Percentiles rank a stretch among this genome's conserved stretches.
phyloP scores from a whole-genome alignment of 345 rosid species.

The Carallia brachiata region DNA sequence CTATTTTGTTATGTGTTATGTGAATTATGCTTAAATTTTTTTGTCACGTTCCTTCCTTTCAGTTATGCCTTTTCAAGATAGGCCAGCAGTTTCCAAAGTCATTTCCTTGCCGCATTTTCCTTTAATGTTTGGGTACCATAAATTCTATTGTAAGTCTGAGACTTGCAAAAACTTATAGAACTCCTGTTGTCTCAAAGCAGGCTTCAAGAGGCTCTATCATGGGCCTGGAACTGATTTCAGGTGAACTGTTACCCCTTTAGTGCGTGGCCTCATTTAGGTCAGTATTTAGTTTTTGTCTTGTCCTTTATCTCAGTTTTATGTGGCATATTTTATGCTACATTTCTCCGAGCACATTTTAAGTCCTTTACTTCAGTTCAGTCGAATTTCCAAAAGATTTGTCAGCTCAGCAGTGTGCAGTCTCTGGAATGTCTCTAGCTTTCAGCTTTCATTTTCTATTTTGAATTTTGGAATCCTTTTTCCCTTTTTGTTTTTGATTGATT shows the following conservation, averaged over 20 bases:
- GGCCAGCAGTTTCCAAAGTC: constrained; percentile 51
- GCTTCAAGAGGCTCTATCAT: constrained; percentile 88
- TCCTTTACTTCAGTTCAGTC: constrained; percentile 30
- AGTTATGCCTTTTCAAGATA: constrained; percentile 39
- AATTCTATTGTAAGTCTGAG: constrained; percentile 38
- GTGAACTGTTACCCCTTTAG: constrained; percentile 78
- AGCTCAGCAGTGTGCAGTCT: constrained; percentile 17
- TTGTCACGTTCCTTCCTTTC: constrained; percentile 28
- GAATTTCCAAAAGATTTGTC: constrained; percentile 22
- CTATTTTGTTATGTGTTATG: background rate
- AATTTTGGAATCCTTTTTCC: background rate
- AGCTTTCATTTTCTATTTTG: background rate
- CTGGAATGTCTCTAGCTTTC: constrained; percentile 10
- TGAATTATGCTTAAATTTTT: constrained; percentile 8
- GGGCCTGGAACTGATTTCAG: constrained; percentile 98
- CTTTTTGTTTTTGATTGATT: background rate
- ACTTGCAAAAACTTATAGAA: constrained; percentile 61
- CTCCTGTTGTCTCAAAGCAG: constrained; percentile 92
- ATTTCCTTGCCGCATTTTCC: constrained; percentile 39
- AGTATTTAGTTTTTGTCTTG: constrained; percentile 64
- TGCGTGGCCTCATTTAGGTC: constrained; percentile 79
- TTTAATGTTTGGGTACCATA: constrained; percentile 52
- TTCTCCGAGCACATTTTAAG: constrained; percentile 38
- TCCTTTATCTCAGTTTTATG: constrained; percentile 55
- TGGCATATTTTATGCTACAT: constrained; percentile 54